Evolutionary conservation across 2,329 filamentous ascomycete species (phyloP).

Genomic region (Botrytis elliptica): DNA sequence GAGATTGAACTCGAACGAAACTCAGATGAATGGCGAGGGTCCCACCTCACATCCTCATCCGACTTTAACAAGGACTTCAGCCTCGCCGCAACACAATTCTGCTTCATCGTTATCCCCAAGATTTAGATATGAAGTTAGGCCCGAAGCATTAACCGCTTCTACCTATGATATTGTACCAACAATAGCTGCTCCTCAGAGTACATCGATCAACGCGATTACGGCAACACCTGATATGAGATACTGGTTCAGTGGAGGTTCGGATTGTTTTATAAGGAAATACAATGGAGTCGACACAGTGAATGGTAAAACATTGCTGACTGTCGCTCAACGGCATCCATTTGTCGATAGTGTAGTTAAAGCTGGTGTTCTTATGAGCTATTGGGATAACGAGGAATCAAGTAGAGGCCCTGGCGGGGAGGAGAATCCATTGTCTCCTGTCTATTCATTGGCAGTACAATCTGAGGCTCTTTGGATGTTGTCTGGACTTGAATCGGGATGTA

Average conservation of each 20-base stretch:
- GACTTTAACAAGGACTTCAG: slow-evolving; percentile 34
- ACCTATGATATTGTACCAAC: slow-evolving; percentile 96
- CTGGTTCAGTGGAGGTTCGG: slow-evolving; percentile 90
- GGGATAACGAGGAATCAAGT: slow-evolving; percentile 87
- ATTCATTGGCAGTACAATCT: slow-evolving; percentile 88
- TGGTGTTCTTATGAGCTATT: slow-evolving; percentile 91
- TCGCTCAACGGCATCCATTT: slow-evolving; percentile 93
- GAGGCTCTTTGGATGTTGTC: slow-evolving; percentile 89
- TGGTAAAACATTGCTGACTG: slow-evolving; percentile 87
- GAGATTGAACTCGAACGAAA: slow-evolving; percentile 30
- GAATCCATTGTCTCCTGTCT: slow-evolving; percentile 78
- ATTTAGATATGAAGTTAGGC: slow-evolving; percentile 63
- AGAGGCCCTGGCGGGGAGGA: slow-evolving; percentile 49
- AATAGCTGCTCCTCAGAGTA: slow-evolving; percentile 93
- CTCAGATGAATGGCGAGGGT: slow-evolving; percentile 33
- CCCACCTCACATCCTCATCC: slow-evolving; percentile 38
- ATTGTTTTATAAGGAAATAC: slow-evolving; percentile 96
- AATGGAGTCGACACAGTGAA: slow-evolving; percentile 95
- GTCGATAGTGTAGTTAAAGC: slow-evolving; percentile 97
- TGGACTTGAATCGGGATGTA: slow-evolving; percentile 84
- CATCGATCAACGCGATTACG: slow-evolving; percentile 89
- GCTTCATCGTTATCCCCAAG: slow-evolving; percentile 43
- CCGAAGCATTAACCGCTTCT: slow-evolving; percentile 74
- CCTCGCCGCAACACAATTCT: slow-evolving; percentile 38
- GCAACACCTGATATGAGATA: slow-evolving; percentile 92